Evolutionary conservation across 495 filamentous ascomycete species (phyloP).

Genomic region (Penicillium goetzii): DNA sequence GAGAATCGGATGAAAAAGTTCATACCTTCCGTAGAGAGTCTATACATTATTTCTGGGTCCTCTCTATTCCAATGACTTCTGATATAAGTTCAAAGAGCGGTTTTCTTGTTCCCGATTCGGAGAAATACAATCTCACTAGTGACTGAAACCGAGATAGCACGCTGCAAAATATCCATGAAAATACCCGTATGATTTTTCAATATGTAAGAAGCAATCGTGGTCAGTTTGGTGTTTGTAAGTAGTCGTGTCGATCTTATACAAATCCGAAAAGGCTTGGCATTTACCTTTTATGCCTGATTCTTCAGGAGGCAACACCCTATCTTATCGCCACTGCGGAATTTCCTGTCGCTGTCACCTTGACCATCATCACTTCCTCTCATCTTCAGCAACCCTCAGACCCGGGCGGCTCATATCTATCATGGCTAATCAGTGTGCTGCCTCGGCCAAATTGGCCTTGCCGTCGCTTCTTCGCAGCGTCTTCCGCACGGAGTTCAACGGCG

Average conservation of each 20-base stretch:
- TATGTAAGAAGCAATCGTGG: no score
- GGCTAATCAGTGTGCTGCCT: slow-evolving; percentile 27
- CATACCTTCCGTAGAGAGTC: no score
- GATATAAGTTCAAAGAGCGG: not conserved
- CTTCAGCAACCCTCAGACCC: not conserved
- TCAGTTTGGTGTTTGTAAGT: no score
- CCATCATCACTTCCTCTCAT: not conserved
- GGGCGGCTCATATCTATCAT: slow-evolving; percentile 16
- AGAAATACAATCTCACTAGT: no score
- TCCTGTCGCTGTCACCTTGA: slow-evolving; percentile 10
- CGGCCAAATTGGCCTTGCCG: slow-evolving; percentile 33
- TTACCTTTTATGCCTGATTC: slow-evolving; percentile 1
- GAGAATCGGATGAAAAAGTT: not conserved
- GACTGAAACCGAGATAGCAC: no score
- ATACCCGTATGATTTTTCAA: no score
- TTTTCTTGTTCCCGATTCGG: no score
- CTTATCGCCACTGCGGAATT: slow-evolving; percentile 29
- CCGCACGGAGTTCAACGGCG: slow-evolving; percentile 29
- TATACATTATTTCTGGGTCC: no score
- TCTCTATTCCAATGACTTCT: not conserved
- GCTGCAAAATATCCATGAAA: no score
- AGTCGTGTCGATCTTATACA: no score
- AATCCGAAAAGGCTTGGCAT: not conserved
- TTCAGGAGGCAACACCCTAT: slow-evolving; percentile 14
- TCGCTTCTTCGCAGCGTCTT: slow-evolving; percentile 30